Evolutionary conservation across 345 rosid genomes (phyloP).

Genomic region (Cochlearia excelsa): DNA sequence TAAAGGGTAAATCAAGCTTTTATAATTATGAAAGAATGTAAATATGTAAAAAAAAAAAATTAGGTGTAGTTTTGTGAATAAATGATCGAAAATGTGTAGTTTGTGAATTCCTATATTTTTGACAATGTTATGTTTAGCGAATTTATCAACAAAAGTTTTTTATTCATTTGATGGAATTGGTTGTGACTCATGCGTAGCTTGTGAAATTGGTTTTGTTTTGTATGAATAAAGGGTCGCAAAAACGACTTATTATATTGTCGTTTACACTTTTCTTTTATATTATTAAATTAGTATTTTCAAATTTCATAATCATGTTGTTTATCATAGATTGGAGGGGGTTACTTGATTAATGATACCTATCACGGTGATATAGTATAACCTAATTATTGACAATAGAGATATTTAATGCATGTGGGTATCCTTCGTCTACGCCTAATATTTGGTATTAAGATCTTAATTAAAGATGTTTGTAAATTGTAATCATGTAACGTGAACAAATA

Average conservation of each 20-base stretch:
- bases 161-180: constrained; percentile 17
- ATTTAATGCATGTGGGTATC: constrained; percentile 14
- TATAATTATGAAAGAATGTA: too few relatives aligned
- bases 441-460: constrained; percentile 10
- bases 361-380: too few relatives aligned
- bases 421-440: constrained; percentile 22
- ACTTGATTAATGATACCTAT: neutral
- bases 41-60: too few relatives aligned
- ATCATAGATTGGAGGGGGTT: neutral
- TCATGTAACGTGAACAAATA: constrained; percentile 26
- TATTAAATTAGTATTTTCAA: constrained; percentile 5
- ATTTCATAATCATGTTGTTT: constrained; percentile 12
- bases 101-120: neutral
- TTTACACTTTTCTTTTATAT: constrained; percentile 19
- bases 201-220: constrained; percentile 16
- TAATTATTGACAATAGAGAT: too few relatives aligned
- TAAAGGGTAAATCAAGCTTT: too few relatives aligned
- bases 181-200: constrained; percentile 31
- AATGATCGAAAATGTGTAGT: too few relatives aligned
- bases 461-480: constrained; percentile 14
- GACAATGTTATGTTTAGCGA: neutral
- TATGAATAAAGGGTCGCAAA: constrained; percentile 22
- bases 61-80: too few relatives aligned
- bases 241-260: constrained; percentile 26
- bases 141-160: neutral